phyloP scores from a whole-genome alignment of 2,329 filamentous ascomycete species.

The Xylariaceae sp. region DNA sequence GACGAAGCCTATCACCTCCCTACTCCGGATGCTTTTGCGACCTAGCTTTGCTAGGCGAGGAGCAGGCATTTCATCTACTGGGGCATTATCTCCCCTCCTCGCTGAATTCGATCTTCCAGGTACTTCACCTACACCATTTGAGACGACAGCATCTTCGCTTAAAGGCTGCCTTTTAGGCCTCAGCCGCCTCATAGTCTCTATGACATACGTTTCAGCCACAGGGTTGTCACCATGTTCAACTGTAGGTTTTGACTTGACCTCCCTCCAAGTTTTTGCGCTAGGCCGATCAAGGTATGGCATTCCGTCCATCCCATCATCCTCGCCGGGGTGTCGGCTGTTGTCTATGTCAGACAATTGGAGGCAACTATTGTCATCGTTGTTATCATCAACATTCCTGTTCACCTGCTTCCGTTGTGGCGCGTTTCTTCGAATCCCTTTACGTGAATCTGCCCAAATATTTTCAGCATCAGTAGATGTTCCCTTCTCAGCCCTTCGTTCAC shows the following conservation, averaged over 20 bases:
- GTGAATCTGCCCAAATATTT: neutral
- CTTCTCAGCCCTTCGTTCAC: neutral
- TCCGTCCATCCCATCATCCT: neutral
- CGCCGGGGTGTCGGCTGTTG: neutral
- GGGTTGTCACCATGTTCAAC: neutral
- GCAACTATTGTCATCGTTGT: neutral
- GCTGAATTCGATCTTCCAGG: neutral
- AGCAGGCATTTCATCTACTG: slow-evolving; percentile 27
- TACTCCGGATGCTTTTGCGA: slow-evolving; percentile 41
- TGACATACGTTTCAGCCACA: neutral
- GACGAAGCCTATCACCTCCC: slow-evolving; percentile 41
- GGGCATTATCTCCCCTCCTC: slow-evolving; percentile 9
- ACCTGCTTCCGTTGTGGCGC: neutral
- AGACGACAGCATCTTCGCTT: neutral
- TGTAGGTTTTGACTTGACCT: neutral
- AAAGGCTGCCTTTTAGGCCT: slow-evolving; percentile 1
- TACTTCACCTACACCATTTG: neutral
- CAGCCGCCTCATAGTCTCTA: neutral
- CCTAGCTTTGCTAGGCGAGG: slow-evolving; percentile 40
- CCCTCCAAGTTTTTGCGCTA: neutral
- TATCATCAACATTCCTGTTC: neutral
- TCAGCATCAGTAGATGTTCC: neutral
- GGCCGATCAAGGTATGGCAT: neutral
- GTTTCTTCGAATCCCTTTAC: neutral
- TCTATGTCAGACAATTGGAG: neutral